Evolutionary conservation across 148 eudicot species (phyloP), one percentile per base, ranked within the genome.

Genomic region (Cornus controversa): DNA sequence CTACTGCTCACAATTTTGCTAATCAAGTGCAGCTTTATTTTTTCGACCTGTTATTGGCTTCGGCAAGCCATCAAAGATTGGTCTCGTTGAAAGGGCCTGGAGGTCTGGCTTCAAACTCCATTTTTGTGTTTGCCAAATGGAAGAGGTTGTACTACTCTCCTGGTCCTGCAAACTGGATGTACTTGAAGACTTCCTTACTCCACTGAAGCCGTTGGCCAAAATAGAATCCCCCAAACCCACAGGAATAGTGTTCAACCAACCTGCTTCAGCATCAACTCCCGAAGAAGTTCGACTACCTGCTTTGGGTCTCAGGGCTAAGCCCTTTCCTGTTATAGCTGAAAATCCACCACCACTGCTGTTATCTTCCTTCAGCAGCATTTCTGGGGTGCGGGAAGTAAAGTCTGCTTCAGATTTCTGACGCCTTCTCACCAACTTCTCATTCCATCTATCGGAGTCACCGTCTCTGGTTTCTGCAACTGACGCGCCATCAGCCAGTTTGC

Each of bases 1-100:
- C 16, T 16, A 50, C 57, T 50, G 18, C 13, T 2, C 3, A 16
- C 2, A 50, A 50, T 50, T 50, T 50, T 50, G 14, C 86, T 93
- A 96, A 80, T 96, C 99, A 58, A 96, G 87, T 23, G 99, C 98
- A 53, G 94, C 81, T 83, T 96, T 96, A 79, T 80, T 85, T 85
- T 69, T 93, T 63, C 95, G 82, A 64, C 90, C 85, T 24, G 85
- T 79, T 2, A 85, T 88, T 34, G 97, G 96, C 74, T 93, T 93
- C 22, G 97, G 86, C 77, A 93, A 81, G 63, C 97, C 94, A 79
- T 93, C 96, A 80, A 93, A 91, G 63, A 90, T 89, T 6, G 94
- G 94, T 74, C 80, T 93, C n/a, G n/a, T n/a, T 24, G 88, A 75
- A 67, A 93, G 84, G 63, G 94, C 97, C 75, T 91, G 99, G 11